Conservation (phyloP, 208 protist species). For the Tritrichomonas foetus region DNA sequence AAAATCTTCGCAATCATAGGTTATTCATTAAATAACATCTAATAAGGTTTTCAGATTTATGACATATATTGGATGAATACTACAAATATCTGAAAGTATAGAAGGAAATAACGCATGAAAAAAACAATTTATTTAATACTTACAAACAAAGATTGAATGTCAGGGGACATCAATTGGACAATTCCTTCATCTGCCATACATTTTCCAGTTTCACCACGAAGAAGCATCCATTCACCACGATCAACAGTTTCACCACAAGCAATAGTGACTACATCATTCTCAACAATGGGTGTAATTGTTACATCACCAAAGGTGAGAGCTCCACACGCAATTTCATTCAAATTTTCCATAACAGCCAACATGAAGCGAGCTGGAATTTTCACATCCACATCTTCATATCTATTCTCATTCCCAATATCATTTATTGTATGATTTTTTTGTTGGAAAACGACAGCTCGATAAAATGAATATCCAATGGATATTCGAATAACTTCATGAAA, state of each 20-base stretch:
- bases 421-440: neutral
- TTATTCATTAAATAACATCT: too few species aligned
- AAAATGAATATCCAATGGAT: neutral
- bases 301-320: neutral
- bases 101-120: too few species aligned
- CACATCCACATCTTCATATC: too few species aligned
- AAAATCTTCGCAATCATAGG: too few species aligned
- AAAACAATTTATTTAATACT: neutral
- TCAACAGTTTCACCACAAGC: neutral
- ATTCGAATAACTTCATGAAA: neutral
- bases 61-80: too few species aligned
- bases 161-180: neutral
- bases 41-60: too few species aligned
- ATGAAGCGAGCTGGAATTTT: neutral
- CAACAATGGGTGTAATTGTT: neutral
- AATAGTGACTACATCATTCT: neutral
- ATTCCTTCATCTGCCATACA: neutral
- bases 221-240: neutral
- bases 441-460: neutral
- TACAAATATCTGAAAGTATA: too few species aligned
- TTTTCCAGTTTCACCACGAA: neutral
- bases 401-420: too few species aligned
- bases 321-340: neutral
- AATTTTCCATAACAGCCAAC: neutral
- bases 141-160: too few species aligned